A percentile compares a stretch with the other conserved stretches of the same genome.
Conservation (phyloP, 805 yeast species). For the Blastobotrys muscicola region DNA sequence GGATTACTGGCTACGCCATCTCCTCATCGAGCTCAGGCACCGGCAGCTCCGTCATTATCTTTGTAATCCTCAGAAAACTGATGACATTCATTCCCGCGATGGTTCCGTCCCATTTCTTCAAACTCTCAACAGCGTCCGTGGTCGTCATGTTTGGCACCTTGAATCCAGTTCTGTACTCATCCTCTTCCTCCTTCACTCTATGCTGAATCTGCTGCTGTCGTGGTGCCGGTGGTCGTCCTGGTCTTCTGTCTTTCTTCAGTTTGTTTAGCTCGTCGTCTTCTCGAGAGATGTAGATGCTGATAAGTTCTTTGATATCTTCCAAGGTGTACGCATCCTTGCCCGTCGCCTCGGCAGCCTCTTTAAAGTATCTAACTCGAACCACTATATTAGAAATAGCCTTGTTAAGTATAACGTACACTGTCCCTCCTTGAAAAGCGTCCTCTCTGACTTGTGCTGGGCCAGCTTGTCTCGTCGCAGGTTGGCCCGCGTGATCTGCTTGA, state of each 20-base stretch:
- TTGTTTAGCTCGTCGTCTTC: slow-evolving; percentile 67
- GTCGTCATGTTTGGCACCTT: slow-evolving; percentile 65
- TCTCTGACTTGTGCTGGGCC: slow-evolving; percentile 43
- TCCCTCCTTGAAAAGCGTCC: slow-evolving; percentile 39
- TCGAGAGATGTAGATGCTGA: slow-evolving; percentile 51
- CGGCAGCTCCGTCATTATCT: too few species aligned
- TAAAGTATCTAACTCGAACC: slow-evolving; percentile 48
- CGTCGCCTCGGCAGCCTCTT: slow-evolving; percentile 42
- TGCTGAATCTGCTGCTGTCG: slow-evolving; percentile 61
- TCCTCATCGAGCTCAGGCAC: too few species aligned
- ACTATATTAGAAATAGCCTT: slow-evolving; percentile 17
- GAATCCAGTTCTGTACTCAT: slow-evolving; percentile 58
- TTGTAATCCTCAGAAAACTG: slow-evolving; percentile 33
- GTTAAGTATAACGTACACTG: slow-evolving; percentile 15
- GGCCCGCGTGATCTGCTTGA: slow-evolving; percentile 78
- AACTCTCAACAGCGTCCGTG: slow-evolving; percentile 43
- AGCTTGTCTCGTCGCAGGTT: slow-evolving; percentile 72
- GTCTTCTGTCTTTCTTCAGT: slow-evolving; percentile 54
- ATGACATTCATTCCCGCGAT: slow-evolving; percentile 65
- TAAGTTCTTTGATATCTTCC: slow-evolving; percentile 52
- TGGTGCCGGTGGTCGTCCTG: slow-evolving; percentile 77
- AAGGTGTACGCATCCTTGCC: slow-evolving; percentile 36
- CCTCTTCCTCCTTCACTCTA: slow-evolving; percentile 49
- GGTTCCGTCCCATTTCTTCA: slow-evolving; percentile 75
- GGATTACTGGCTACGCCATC: too few species aligned